Percentiles rank a stretch among this genome's conserved stretches.
phyloP scores from a whole-genome alignment of 2,329 filamentous ascomycete genomes.

The Colletotrichum cuscutae region DNA sequence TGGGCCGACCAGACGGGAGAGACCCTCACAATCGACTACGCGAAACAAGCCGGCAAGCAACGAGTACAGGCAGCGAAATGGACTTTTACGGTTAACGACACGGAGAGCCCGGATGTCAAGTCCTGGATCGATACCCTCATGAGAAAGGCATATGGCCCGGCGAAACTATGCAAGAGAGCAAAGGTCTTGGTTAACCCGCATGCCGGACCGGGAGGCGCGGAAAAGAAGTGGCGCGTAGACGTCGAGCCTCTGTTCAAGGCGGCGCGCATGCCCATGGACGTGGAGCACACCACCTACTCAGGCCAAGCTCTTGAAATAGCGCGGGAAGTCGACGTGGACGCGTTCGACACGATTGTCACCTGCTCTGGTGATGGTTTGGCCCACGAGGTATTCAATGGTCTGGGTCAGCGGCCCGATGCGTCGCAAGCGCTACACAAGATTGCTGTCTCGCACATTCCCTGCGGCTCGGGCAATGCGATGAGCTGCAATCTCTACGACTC shows the following conservation, averaged over 20 bases:
- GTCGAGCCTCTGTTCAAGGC: slow-evolving; percentile 86
- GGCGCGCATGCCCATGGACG: slow-evolving; percentile 80
- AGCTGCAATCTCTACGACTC: slow-evolving; percentile 90
- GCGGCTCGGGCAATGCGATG: slow-evolving; percentile 94
- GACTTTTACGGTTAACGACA: slow-evolving; percentile 57
- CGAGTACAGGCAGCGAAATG: slow-evolving; percentile 70
- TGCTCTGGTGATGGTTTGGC: slow-evolving; percentile 93
- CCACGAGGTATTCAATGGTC: slow-evolving; percentile 94
- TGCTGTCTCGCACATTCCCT: slow-evolving; percentile 88
- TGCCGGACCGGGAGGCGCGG: slow-evolving; percentile 82
- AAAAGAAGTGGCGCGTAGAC: slow-evolving; percentile 77
- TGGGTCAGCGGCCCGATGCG: slow-evolving; percentile 82
- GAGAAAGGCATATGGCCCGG: slow-evolving; percentile 74
- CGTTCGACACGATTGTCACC: slow-evolving; percentile 86
- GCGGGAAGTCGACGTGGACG: slow-evolving; percentile 78
- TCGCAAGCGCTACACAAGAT: slow-evolving; percentile 77
- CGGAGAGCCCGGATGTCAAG: slow-evolving; percentile 57
- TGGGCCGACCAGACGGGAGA: slow-evolving; percentile 76
- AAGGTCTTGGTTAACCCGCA: slow-evolving; percentile 94
- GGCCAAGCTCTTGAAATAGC: slow-evolving; percentile 85
- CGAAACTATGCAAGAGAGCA: slow-evolving; percentile 78
- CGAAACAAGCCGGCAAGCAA: slow-evolving; percentile 67
- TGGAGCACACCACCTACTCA: slow-evolving; percentile 75
- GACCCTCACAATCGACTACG: slow-evolving; percentile 78
- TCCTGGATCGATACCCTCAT: slow-evolving; percentile 75